Base-by-base conservation (phyloP, 129 eudicot genomes). In the Erigeron canadensis region DNA sequence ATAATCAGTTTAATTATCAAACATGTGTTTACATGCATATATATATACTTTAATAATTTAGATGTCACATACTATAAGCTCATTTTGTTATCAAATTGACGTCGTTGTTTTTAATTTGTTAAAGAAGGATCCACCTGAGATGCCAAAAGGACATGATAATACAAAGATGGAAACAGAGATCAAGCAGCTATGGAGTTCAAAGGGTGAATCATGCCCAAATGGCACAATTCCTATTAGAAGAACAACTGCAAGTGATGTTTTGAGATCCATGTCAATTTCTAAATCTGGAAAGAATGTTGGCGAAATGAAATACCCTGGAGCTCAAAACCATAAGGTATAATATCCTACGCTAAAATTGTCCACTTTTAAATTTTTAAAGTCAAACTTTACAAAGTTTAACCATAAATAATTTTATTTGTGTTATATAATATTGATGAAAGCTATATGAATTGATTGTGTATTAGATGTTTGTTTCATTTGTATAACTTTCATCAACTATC, bases 191-290 rank as follows among this genome's bases (percentile, higher is more conserved):
- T 93, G 95, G 98, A 88, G 82, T 54, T 55, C 81, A 55, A 75
- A 82, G 8, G 91, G 88, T 18, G 96, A 89, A 74, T 75, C 75
- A 56, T 87, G 98, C 78, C 93, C 97, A 11, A 75, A 84, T 60
- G 95, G 87, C 50, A 94, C 98, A 12, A 57, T 94, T 73, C 97
- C 96, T 10, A 79, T 94, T 0, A 84, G 92, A 84, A 94, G 97
- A 87, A 84, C 89, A 70, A 89, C 43, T 0, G 86, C 85, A 60
- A 4, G 81, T 73, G 95, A 89, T 58, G 62, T 93, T 22, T 65
- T 82, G 34, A 76, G 93, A 79, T 86, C 81, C 5, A 79, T 46
- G 44, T 67, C 92, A 15, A 5, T 86, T 10, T 50, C 72, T 69
- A 75, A 78, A 57, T 94, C 79, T 74, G 90, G 93, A 18, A 81